phyloP scores from a whole-genome alignment of 164 flowering plant species.

The Stephania cephalantha region DNA sequence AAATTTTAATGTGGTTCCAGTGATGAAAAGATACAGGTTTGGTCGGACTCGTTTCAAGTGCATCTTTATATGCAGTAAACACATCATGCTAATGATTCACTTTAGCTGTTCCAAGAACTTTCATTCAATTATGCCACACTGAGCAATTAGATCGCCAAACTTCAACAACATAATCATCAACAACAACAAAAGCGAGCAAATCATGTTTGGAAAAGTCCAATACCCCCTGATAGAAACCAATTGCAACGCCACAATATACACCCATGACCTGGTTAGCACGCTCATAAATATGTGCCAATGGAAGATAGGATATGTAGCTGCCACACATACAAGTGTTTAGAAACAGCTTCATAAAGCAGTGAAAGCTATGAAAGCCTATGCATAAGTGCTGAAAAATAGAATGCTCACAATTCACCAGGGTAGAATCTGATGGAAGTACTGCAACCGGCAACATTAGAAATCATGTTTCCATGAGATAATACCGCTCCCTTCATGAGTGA shows the following conservation, averaged over 20 bases:
- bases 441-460: slow-evolving; percentile 77
- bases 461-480: slow-evolving; percentile 73
- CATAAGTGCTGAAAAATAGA: background rate
- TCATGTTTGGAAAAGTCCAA: slow-evolving; percentile 2
- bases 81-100: no score
- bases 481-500: slow-evolving; percentile 64
- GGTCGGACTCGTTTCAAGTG: no score
- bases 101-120: background rate
- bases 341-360: background rate
- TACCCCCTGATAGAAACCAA: slow-evolving; percentile 99
- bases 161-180: no score
- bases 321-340: slow-evolving; percentile 7
- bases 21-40: background rate
- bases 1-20: background rate
- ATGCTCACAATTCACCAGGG: slow-evolving; percentile 80
- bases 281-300: slow-evolving; percentile 96
- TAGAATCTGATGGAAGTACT: slow-evolving; percentile 30
- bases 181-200: background rate
- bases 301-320: slow-evolving; percentile 96
- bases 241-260: slow-evolving; percentile 67
- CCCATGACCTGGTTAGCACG: slow-evolving; percentile 61
- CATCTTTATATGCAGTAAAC: no score
- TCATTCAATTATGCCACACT: background rate
- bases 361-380: background rate
- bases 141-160: background rate